Evolutionary conservation across 1,139 yeast genomes (phyloP), one percentile per base, ranked within the genome.

Genomic region (Yamadazyma siamensis): DNA sequence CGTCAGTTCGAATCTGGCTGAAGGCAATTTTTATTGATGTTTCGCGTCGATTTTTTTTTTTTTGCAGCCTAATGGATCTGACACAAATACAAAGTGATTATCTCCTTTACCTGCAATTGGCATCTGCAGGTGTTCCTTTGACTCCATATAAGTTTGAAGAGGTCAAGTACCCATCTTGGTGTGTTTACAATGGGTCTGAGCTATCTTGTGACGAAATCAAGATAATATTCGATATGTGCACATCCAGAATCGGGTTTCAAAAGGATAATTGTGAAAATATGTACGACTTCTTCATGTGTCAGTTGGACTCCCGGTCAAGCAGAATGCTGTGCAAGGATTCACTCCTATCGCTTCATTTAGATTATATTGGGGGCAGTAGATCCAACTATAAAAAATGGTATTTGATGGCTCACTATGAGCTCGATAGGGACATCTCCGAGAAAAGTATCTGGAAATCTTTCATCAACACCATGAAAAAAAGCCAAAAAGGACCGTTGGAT

Each of bases 1-100:
- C 87, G 79, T 76, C 84, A 79, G 86, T 79, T 79, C 86, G 80
- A 79, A 67, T 78, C 85, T 77, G 83, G 77, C 75, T 75, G 79
- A 74, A 75, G 80, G 83, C 84, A 77, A 44, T 46, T 46, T 40
- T n/a, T n/a, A n/a, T n/a, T n/a, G n/a, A n/a, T n/a, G n/a, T n/a
- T n/a, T n/a, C n/a, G n/a, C n/a, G n/a, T n/a, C n/a, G n/a, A n/a
- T n/a, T n/a, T 59, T 64, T 60, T 43, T 33, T 26, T 15, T 75
- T 21, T 18, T 18, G 20, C 10, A 18, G 10, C 20, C 10, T 18
- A 22, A n/a, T n/a, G 9, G 8, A 7, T 7, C 24, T 22, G 12
- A 7, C 10, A 13, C 18, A 9, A 24, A 16, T 10, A 19, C n/a
- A 16, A 23, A 28, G n/a, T 38, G 28, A 21, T 13, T 21, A 3